Percentiles rank a stretch among this genome's conserved stretches.
Evolutionary conservation across 345 rosid species (phyloP).

Genomic region (Populus tremula): DNA sequence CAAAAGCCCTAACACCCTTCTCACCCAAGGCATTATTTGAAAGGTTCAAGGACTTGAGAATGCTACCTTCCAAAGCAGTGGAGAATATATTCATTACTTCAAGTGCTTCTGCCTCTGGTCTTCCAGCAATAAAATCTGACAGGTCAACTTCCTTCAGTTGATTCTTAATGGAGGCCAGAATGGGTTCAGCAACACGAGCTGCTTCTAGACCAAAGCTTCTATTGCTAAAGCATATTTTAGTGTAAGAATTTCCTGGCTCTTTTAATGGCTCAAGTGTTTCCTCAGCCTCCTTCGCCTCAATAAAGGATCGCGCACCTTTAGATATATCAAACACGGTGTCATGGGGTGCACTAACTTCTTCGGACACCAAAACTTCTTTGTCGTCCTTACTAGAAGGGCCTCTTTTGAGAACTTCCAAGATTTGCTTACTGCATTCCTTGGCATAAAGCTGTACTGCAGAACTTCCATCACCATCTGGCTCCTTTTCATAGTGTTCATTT

Average conservation of each 20-base stretch:
- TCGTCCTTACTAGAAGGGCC: slow-evolving; percentile 42
- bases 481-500: slow-evolving; percentile 69
- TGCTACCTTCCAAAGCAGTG: slow-evolving; percentile 67
- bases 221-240: slow-evolving; percentile 85
- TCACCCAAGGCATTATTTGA: slow-evolving; percentile 92
- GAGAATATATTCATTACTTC: slow-evolving; percentile 80
- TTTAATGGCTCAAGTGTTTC: slow-evolving; percentile 66
- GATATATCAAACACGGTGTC: slow-evolving; percentile 73
- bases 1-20: slow-evolving; percentile 87
- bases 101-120: slow-evolving; percentile 81
- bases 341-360: slow-evolving; percentile 25
- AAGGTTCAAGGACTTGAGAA: slow-evolving; percentile 63
- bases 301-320: slow-evolving; percentile 61
- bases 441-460: slow-evolving; percentile 96
- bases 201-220: slow-evolving; percentile 83
- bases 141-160: slow-evolving; percentile 85
- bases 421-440: slow-evolving; percentile 80
- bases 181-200: slow-evolving; percentile 73
- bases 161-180: slow-evolving; percentile 61
- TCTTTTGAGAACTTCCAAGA: slow-evolving; percentile 75
- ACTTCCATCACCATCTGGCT: slow-evolving; percentile 95
- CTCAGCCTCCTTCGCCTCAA: slow-evolving; percentile 78
- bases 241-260: slow-evolving; percentile 67
- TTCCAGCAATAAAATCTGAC: slow-evolving; percentile 88
- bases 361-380: slow-evolving; percentile 26